phyloP scores from a whole-genome alignment of 164 flowering plant genomes.

The Houttuynia cordata region DNA sequence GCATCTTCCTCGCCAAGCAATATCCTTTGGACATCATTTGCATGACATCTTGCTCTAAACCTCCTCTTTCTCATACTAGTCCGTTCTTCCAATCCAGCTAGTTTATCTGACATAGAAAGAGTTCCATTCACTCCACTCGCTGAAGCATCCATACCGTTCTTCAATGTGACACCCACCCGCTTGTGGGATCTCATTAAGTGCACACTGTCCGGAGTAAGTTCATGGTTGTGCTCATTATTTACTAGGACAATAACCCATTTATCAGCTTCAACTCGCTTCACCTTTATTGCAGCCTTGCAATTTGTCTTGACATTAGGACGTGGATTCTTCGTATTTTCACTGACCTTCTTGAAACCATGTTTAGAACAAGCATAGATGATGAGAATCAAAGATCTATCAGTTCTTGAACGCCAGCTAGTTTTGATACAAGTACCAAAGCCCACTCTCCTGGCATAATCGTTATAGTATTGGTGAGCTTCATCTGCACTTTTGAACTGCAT shows the following conservation, averaged over 20 bases:
- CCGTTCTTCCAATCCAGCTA: not conserved
- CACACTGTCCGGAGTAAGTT: not conserved
- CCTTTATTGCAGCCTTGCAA: constrained; percentile 9
- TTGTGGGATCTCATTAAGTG: constrained; percentile 5
- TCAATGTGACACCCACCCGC: not conserved
- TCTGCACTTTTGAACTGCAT: constrained; percentile 11
- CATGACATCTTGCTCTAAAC: not conserved
- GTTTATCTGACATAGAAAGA: not conserved
- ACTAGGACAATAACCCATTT: constrained; percentile 7
- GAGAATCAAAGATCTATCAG: not conserved
- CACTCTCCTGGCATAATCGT: constrained; percentile 7
- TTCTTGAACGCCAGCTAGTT: constrained; percentile 3
- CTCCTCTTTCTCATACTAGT: not conserved
- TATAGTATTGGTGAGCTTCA: constrained; percentile 7
- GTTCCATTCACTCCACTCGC: not conserved
- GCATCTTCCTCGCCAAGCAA: constrained; percentile 1
- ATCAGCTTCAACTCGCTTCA: constrained; percentile 8
- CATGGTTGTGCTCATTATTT: constrained; percentile 11
- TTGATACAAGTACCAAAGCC: constrained; percentile 5
- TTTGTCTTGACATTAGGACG: constrained; percentile 2
- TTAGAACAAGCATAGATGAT: constrained; percentile 7
- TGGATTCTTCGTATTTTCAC: not conserved
- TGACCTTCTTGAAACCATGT: constrained; percentile 5
- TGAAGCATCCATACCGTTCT: not conserved
- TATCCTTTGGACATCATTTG: not conserved